Conservation (phyloP, 2,329 filamentous ascomycete genomes). For the Penicillium sp. region DNA sequence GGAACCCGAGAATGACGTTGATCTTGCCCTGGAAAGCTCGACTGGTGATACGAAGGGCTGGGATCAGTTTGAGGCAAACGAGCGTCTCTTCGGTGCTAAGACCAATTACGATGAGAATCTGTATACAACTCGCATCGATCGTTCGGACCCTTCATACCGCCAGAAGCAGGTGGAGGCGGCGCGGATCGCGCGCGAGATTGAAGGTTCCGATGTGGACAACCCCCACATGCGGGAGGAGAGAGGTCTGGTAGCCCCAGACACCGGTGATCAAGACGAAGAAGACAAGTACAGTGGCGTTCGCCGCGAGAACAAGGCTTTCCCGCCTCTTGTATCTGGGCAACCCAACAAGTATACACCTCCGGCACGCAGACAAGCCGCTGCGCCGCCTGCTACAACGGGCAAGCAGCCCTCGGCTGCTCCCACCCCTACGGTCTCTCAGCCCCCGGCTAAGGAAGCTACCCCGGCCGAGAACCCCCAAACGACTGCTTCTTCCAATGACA, state of each 20-base stretch:
- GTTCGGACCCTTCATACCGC: slow-evolving; percentile 75
- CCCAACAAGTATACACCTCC: slow-evolving; percentile 85
- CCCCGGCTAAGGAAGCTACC: slow-evolving; percentile 28
- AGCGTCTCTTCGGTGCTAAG: slow-evolving; percentile 79
- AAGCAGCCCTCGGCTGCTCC: slow-evolving; percentile 69
- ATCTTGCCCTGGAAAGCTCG: slow-evolving; percentile 69
- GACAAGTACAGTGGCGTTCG: slow-evolving; percentile 95
- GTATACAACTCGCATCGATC: slow-evolving; percentile 90
- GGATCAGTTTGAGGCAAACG: slow-evolving; percentile 94
- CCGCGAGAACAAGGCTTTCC: slow-evolving; percentile 61
- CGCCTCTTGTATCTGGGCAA: slow-evolving; percentile 60
- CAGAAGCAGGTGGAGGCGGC: slow-evolving; percentile 76
- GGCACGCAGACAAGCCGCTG: slow-evolving; percentile 74
- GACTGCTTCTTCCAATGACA: slow-evolving; percentile 21
- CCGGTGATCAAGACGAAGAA: slow-evolving; percentile 76
- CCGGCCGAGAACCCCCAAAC: slow-evolving; percentile 23
- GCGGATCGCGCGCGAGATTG: slow-evolving; percentile 84
- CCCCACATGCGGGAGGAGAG: slow-evolving; percentile 88
- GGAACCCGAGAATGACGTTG: slow-evolving; percentile 65
- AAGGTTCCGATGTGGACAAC: slow-evolving; percentile 69
- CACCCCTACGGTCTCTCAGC: slow-evolving; percentile 27
- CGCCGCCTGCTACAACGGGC: slow-evolving; percentile 71
- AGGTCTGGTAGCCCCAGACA: slow-evolving; percentile 62
- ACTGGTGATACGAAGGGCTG: slow-evolving; percentile 54
- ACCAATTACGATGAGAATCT: slow-evolving; percentile 92